phyloP scores from a whole-genome alignment of 306 rosid species.

The Lathyrus sativus region DNA sequence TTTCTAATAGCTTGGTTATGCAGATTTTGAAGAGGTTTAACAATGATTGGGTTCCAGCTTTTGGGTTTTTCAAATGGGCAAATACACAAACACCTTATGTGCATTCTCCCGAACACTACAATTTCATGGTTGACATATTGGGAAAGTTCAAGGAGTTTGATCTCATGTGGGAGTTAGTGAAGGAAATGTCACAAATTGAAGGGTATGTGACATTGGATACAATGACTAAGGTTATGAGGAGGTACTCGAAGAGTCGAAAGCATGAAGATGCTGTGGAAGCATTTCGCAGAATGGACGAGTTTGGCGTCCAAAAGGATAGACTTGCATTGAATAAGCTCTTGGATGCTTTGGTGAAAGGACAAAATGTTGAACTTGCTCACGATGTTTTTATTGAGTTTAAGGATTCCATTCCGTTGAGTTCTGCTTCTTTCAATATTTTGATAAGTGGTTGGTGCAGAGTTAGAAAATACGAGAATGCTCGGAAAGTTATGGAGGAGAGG shows the following conservation, averaged over 20 bases:
- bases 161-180: slow-evolving; percentile 65
- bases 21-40: slow-evolving; percentile 67
- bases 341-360: slow-evolving; percentile 69
- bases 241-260: slow-evolving; percentile 54
- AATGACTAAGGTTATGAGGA: slow-evolving; percentile 64
- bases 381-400: slow-evolving; percentile 57
- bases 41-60: slow-evolving; percentile 66
- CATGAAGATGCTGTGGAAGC: slow-evolving; percentile 61
- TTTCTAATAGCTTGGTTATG: slow-evolving; percentile 50
- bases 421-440: slow-evolving; percentile 62
- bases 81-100: slow-evolving; percentile 63
- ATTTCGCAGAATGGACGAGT: slow-evolving; percentile 50
- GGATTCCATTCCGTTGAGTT: slow-evolving; percentile 47
- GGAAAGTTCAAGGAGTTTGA: slow-evolving; percentile 56
- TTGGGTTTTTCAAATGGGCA: slow-evolving; percentile 79
- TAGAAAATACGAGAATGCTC: slow-evolving; percentile 61
- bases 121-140: slow-evolving; percentile 64
- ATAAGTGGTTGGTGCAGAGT: slow-evolving; percentile 78
- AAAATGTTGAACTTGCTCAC: slow-evolving; percentile 67
- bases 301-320: slow-evolving; percentile 55
- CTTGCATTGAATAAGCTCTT: slow-evolving; percentile 56
- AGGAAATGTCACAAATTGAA: slow-evolving; percentile 57
- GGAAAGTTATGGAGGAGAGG: slow-evolving; percentile 65
- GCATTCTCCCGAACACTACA: slow-evolving; percentile 56
- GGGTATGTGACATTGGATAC: slow-evolving; percentile 59